A percentile compares a stretch with the other conserved stretches of the same genome.
phyloP scores from a whole-genome alignment of 257 asterid genomes.

The Lycium barbarum region DNA sequence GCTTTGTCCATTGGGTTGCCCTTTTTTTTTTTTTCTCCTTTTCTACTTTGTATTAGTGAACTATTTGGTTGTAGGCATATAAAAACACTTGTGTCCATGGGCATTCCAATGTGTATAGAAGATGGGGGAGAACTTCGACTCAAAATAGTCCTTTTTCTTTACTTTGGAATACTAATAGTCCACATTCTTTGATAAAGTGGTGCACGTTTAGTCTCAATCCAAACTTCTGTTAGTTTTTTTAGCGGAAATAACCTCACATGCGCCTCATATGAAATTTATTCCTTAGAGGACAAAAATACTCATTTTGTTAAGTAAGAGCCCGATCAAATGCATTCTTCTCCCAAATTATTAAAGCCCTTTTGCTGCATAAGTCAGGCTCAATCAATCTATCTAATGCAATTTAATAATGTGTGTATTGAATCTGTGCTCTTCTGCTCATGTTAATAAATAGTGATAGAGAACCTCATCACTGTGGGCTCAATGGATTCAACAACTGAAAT shows the following conservation, averaged over 20 bases:
- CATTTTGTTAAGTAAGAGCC: not conserved
- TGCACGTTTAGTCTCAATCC: not conserved
- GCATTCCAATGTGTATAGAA: not conserved
- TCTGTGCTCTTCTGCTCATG: not conserved
- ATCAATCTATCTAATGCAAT: not conserved
- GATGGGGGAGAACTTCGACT: not conserved
- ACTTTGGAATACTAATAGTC: not conserved
- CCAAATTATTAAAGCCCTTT: not conserved
- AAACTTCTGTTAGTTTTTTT: not conserved
- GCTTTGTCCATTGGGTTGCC: too few relatives aligned
- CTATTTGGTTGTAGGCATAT: not conserved
- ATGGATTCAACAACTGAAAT: too few relatives aligned
- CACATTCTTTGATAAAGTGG: not conserved
- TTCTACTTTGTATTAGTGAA: not conserved
- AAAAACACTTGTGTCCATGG: conserved; percentile 12
- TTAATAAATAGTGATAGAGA: too few relatives aligned
- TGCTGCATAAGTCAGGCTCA: not conserved
- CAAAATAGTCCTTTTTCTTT: not conserved
- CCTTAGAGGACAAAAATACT: too few relatives aligned
- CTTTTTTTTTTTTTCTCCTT: not conserved
- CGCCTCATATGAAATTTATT: not conserved
- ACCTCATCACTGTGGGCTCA: not conserved
- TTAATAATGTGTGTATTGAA: not conserved
- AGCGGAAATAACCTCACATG: not conserved
- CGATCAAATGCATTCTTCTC: not conserved